phyloP scores from a whole-genome alignment of 257 asterid genomes.

The Solanum sejunctum region DNA sequence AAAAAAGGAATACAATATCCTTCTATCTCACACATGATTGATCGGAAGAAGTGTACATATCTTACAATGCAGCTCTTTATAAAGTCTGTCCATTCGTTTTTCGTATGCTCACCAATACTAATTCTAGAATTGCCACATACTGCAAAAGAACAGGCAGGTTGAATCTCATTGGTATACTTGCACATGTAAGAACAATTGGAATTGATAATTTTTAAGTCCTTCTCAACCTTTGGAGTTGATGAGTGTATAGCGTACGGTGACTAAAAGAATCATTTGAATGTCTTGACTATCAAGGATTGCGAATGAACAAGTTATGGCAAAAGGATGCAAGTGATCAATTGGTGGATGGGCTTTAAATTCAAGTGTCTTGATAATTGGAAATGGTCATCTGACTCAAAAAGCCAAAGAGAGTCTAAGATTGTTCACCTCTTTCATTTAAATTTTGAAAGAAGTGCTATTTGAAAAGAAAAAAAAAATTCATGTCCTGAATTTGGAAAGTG shows the following conservation, averaged over 20 bases:
- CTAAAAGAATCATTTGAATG: background rate
- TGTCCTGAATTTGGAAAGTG: background rate
- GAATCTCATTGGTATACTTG: background rate
- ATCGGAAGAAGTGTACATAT: background rate
- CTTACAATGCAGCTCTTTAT: background rate
- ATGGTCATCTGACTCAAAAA: background rate
- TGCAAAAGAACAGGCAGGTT: background rate
- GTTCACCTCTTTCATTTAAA: background rate
- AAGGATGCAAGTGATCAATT: background rate
- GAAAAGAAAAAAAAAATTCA: background rate
- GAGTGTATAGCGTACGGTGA: background rate
- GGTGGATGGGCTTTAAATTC: background rate
- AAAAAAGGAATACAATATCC: background rate
- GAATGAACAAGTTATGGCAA: background rate
- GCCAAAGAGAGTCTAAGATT: background rate
- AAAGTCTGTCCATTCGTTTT: background rate
- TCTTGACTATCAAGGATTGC: background rate
- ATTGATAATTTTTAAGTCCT: background rate
- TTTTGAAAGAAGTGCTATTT: background rate
- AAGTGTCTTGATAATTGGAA: background rate
- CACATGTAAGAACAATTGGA: background rate
- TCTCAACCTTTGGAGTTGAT: background rate
- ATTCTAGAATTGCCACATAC: background rate
- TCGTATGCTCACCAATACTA: background rate
- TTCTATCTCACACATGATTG: background rate